Conservation (phyloP, 441 rosid genomes). For the Arabidopsis lyrata region DNA sequence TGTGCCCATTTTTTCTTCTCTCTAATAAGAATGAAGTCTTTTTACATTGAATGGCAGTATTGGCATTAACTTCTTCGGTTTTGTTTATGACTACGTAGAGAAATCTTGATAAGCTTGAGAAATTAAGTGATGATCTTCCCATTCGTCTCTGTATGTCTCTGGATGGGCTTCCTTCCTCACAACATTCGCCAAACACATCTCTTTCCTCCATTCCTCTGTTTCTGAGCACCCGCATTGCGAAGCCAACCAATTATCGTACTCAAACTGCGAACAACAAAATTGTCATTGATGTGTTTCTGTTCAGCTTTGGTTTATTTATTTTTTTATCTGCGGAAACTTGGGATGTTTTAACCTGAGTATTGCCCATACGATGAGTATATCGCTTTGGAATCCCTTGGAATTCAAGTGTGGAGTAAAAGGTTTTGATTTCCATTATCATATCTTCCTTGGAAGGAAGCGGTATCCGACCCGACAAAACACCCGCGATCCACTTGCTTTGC, state of each 20-base stretch:
- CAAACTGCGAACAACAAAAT: slow-evolving; percentile 47
- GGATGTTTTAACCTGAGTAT: neutral
- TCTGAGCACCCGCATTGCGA: slow-evolving; percentile 52
- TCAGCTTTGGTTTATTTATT: neutral
- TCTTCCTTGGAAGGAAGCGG: slow-evolving; percentile 62
- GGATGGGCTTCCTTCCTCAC: slow-evolving; percentile 38
- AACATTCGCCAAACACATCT: slow-evolving; percentile 47
- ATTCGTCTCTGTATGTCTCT: slow-evolving; percentile 65
- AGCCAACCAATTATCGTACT: slow-evolving; percentile 71
- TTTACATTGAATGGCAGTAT: neutral
- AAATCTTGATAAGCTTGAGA: slow-evolving; percentile 48
- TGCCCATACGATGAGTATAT: slow-evolving; percentile 57
- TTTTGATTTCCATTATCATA: slow-evolving; percentile 63
- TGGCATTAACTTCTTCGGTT: neutral
- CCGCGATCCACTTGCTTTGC: slow-evolving; percentile 89
- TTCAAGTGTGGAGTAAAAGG: slow-evolving; percentile 61
- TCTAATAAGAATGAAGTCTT: neutral
- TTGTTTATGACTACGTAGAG: slow-evolving; percentile 7
- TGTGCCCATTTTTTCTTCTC: slow-evolving; percentile 2
- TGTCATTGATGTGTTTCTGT: neutral
- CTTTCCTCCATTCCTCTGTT: slow-evolving; percentile 67
- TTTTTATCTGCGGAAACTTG: no score
- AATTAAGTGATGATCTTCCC: slow-evolving; percentile 66
- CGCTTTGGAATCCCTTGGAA: slow-evolving; percentile 59
- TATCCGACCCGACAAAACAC: slow-evolving; percentile 73